These are phyloP conservation scores for Cymbidium sinense DNA, from an alignment of 106 monocot species.

Conservation along the genomic window DNA sequence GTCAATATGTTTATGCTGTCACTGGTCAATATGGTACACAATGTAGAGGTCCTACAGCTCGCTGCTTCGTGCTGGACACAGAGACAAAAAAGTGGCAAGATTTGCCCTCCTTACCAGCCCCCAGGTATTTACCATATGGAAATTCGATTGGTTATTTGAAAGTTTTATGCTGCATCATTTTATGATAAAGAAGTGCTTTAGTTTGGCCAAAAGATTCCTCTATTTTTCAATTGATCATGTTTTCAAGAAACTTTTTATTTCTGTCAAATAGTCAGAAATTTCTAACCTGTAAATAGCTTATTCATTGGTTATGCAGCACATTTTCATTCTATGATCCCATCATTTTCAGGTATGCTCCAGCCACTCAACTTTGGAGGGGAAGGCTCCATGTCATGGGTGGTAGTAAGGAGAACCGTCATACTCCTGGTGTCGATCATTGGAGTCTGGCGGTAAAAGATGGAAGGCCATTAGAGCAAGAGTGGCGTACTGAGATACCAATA, in stretches of 20 bases:
- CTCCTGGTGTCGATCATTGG: conserved; percentile 82
- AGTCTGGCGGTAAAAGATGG: conserved; percentile 84
- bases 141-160: neutral
- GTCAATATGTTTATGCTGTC: conserved; percentile 69
- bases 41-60: conserved; percentile 66
- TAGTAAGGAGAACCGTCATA: conserved; percentile 79
- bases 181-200: no score
- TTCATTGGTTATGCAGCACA: neutral
- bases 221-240: neutral
- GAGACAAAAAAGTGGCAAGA: conserved; percentile 54
- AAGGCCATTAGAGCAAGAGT: conserved; percentile 63
- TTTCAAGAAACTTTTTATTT: neutral
- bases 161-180: no score
- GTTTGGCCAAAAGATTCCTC: no score
- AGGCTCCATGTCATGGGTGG: conserved; percentile 95
- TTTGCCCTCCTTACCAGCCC: conserved; percentile 60
- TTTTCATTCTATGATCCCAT: neutral
- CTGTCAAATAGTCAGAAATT: neutral
- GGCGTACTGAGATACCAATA: conserved; percentile 68
- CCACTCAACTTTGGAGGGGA: conserved; percentile 91
- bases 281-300: neutral
- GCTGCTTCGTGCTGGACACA: conserved; percentile 70
- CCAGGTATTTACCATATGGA: conserved; percentile 37
- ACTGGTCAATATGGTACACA: conserved; percentile 87
- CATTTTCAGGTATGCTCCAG: conserved; percentile 67